A percentile compares a stretch with the other conserved stretches of the same genome.
These are phyloP conservation scores for Paramecium pentaurelia DNA, from an alignment of 73 alveolate species.

Conservation along the genomic window DNA sequence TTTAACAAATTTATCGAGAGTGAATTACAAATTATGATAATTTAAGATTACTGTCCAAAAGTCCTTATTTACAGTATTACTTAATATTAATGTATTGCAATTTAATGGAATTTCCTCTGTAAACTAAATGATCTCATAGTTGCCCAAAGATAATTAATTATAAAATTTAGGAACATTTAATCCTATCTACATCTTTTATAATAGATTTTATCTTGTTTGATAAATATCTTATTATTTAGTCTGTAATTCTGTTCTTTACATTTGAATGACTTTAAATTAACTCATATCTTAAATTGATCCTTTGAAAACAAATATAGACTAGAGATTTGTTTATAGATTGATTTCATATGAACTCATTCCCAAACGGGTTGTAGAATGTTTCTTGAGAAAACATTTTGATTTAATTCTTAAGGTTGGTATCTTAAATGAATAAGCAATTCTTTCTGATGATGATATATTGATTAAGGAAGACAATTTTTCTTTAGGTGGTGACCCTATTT, in stretches of 20 bases:
- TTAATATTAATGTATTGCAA: background rate
- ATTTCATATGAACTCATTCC: slow-evolving; percentile 6
- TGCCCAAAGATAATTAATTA: background rate
- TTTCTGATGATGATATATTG: background rate
- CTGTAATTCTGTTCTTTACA: background rate
- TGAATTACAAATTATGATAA: background rate
- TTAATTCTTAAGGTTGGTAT: slow-evolving; percentile 6
- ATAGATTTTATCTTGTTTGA: background rate
- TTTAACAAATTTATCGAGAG: background rate
- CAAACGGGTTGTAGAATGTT: background rate
- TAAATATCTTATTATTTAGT: slow-evolving; percentile 9
- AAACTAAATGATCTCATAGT: background rate
- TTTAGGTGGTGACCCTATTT: background rate
- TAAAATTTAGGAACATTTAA: background rate
- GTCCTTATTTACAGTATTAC: background rate
- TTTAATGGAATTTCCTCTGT: background rate
- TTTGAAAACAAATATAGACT: slow-evolving; percentile 1
- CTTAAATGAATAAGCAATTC: background rate
- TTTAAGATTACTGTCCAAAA: background rate
- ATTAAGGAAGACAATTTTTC: background rate
- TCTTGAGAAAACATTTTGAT: background rate
- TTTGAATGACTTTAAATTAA: background rate
- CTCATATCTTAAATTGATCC: background rate
- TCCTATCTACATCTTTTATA: background rate
- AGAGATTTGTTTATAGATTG: background rate